phyloP scores from a whole-genome alignment of 805 yeast species.

The Metschnikowia kofuensis region DNA sequence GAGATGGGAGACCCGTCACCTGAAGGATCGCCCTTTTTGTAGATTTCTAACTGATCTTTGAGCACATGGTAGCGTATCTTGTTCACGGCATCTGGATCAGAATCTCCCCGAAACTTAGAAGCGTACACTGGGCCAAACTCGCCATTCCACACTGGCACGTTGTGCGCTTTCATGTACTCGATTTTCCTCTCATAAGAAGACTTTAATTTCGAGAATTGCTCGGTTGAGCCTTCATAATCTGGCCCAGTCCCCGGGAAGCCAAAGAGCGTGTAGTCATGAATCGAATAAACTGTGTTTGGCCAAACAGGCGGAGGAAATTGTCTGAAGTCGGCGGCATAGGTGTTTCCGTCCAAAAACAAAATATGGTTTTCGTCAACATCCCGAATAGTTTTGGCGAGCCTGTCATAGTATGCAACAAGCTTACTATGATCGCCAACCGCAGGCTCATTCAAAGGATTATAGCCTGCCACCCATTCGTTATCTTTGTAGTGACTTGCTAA shows the following conservation, averaged over 20 bases:
- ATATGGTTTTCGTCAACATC: conserved; percentile 48
- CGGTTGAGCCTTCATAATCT: conserved; percentile 33
- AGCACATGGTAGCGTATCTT: conserved; percentile 39
- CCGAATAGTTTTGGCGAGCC: conserved; percentile 40
- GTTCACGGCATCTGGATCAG: conserved; percentile 36
- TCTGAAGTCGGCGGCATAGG: conserved; percentile 49
- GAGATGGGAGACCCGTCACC: conserved; percentile 44
- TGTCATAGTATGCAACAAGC: conserved; percentile 37
- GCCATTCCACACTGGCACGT: conserved; percentile 54
- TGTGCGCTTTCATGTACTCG: conserved; percentile 36
- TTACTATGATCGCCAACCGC: conserved; percentile 43
- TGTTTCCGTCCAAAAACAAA: conserved; percentile 49
- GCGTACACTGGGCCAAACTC: conserved; percentile 53
- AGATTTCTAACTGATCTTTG: conserved; percentile 44
- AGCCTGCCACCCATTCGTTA: conserved; percentile 52
- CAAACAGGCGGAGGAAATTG: conserved; percentile 40
- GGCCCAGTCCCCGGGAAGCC: conserved; percentile 44
- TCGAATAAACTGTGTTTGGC: conserved; percentile 48
- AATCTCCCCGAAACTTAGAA: conserved; percentile 41
- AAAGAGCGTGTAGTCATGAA: conserved; percentile 45
- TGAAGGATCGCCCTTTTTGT: conserved; percentile 46
- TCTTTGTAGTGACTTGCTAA: conserved; percentile 46
- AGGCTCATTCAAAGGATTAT: conserved; percentile 53
- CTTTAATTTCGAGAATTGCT: conserved; percentile 33
- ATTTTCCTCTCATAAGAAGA: conserved; percentile 43